Evolutionary conservation across 2,329 filamentous ascomycete genomes (phyloP), one percentile per base, ranked within the genome.

Genomic region (Ophiostoma novo-ulmi): DNA sequence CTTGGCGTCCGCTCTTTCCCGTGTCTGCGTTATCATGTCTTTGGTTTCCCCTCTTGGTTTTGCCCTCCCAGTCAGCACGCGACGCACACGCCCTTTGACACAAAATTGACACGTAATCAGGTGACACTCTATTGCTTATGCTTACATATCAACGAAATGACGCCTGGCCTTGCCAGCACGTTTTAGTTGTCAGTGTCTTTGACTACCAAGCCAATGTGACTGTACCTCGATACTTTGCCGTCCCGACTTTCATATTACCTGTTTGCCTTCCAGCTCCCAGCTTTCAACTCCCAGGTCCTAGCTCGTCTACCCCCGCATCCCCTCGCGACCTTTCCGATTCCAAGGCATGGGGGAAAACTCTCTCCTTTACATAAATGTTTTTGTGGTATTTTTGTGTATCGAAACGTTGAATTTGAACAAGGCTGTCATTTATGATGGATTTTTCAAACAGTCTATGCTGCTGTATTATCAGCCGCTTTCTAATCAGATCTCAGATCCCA

Each of bases 71-170:
- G 3, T 17, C 35, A 10, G 11, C 61, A 64, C 61, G 61, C 61
- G 61, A 64, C 36, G 14, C 20, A 31, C 38, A 38, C 70, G 69
- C 69, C 71, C 58, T 70, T 69, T 44, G 66, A 72, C 71, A 70
- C 69, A 69, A 63, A 39, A 66, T 39, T 64, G 67, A 70, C 71
- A 72, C 71, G 71, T 48, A 36, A 41, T 72, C 71, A 72, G 67
- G 67, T 72, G 71, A 72, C 71, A 63, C 61, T 1, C 5, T 55
- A 55, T 22, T 55, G 22, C 20, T 22, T 22, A 22, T 48, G 52
- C 13, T 52, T 55, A 61, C 22, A 13, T 63, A 63, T 65, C 35
- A 38, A 22, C 20, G 11, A 55, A 22, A 55, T 22, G 20, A 11
- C 48, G 52, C 52, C 31, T 4, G 14, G 8, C 14, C 13, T 35